These are phyloP conservation scores for Xerocomus potaroensis DNA, from an alignment of 768 basidiomycete genomes.

Conservation along the genomic window DNA sequence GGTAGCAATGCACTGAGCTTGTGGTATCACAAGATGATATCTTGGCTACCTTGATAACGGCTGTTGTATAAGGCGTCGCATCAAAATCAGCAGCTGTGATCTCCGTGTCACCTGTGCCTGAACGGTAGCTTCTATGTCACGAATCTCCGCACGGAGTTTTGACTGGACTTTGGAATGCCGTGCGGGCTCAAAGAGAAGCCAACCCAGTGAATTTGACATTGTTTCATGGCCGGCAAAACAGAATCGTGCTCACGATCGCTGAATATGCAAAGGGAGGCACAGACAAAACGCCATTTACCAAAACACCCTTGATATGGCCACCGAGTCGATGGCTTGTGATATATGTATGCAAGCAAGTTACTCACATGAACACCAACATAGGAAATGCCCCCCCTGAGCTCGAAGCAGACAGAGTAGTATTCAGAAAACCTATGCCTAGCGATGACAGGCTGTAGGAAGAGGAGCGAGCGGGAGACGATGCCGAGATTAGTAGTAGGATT, in stretches of 20 bases:
- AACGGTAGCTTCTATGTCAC: not conserved
- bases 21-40: slow-evolving; percentile 47
- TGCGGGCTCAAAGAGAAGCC: slow-evolving; percentile 46
- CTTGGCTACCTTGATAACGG: slow-evolving; percentile 37
- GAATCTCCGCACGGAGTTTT: slow-evolving; percentile 44
- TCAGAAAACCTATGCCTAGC: too few relatives aligned
- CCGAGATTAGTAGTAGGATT: too few relatives aligned
- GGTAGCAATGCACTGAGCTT: slow-evolving; percentile 46
- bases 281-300: too few relatives aligned
- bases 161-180: slow-evolving; percentile 54
- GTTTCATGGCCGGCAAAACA: slow-evolving; percentile 49
- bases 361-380: too few relatives aligned
- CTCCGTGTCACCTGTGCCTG: slow-evolving; percentile 2
- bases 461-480: too few relatives aligned
- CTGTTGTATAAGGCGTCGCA: slow-evolving; percentile 40
- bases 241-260: slow-evolving; percentile 39
- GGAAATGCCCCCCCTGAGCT: too few relatives aligned
- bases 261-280: too few relatives aligned
- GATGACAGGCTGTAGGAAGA: too few relatives aligned
- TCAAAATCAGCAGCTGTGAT: slow-evolving; percentile 41
- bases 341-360: too few relatives aligned
- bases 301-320: too few relatives aligned
- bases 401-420: too few relatives aligned
- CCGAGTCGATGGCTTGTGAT: too few relatives aligned
- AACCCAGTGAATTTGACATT: slow-evolving; percentile 45